Evolutionary conservation across 1,139 yeast species (phyloP).

Genomic region (Arxiozyma slooffiae): DNA sequence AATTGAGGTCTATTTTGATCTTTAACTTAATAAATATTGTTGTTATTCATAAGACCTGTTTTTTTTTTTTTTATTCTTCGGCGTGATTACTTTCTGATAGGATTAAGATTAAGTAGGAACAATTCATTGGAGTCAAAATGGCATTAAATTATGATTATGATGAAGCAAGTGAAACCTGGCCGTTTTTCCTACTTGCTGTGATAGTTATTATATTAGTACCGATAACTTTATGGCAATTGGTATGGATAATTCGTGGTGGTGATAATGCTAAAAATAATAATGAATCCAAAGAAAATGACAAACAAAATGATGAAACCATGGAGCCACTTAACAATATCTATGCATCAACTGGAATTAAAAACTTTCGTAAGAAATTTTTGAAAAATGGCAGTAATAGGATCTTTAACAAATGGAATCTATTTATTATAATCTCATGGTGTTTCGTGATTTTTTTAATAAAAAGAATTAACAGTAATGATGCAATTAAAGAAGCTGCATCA

Average conservation of each 20-base stretch:
- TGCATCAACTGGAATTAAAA: constrained; percentile 36
- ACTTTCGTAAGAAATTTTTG: constrained; percentile 34
- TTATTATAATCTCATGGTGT: constrained; percentile 61
- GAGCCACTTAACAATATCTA: constrained; percentile 16
- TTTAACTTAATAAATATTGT: no score
- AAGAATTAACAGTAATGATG: constrained; percentile 38
- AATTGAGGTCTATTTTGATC: not conserved
- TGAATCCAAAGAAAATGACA: constrained; percentile 9
- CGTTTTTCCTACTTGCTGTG: constrained; percentile 76
- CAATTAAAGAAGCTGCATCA: constrained; percentile 36
- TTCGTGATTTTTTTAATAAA: constrained; percentile 43
- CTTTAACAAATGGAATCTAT: constrained; percentile 38
- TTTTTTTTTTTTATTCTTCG: no score
- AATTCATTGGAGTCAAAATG: constrained; percentile 25
- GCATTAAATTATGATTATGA: constrained; percentile 56
- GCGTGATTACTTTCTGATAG: no score
- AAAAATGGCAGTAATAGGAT: constrained; percentile 31
- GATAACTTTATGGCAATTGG: constrained; percentile 42
- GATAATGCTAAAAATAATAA: constrained; percentile 11
- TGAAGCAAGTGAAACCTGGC: constrained; percentile 93
- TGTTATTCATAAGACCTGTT: not conserved
- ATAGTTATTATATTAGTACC: constrained; percentile 61
- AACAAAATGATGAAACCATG: constrained; percentile 4
- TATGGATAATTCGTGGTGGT: constrained; percentile 8
- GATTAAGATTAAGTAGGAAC: not conserved